These are phyloP conservation scores for Ophiosphaerella herpotricha DNA, from an alignment of 2,329 filamentous ascomycete genomes.

Conservation along the genomic window DNA sequence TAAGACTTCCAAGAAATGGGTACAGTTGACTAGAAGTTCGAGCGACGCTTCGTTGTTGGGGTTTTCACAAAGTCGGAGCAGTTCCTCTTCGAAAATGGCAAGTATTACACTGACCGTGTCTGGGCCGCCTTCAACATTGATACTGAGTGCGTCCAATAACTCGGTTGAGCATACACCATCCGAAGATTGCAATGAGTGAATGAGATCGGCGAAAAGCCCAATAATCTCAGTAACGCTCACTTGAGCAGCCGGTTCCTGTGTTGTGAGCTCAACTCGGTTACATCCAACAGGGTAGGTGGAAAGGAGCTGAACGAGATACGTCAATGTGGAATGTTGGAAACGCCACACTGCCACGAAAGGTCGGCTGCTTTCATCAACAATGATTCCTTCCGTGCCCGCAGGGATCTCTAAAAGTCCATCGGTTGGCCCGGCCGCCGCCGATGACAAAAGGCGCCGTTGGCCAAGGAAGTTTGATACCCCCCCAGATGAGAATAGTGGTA, in stretches of 20 bases:
- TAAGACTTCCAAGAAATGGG: conserved; percentile 78
- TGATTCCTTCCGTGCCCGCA: conserved; percentile 68
- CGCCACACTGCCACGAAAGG: conserved; percentile 77
- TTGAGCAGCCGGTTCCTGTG: conserved; percentile 54
- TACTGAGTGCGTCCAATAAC: conserved; percentile 34
- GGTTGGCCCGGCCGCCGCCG: conserved; percentile 7
- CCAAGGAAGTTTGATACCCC: conserved; percentile 20
- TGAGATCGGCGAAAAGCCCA: conserved; percentile 71
- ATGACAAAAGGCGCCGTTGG: conserved; percentile 30
- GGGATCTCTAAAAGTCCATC: conserved; percentile 64
- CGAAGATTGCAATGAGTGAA: conserved; percentile 51
- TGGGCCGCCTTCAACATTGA: conserved; percentile 56
- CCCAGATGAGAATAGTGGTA: conserved; percentile 64
- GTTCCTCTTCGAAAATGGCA: conserved; percentile 77
- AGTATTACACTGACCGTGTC: conserved; percentile 84
- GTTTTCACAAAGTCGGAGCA: conserved; percentile 54
- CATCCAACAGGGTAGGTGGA: conserved; percentile 68
- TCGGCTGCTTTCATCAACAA: conserved; percentile 73
- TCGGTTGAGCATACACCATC: conserved; percentile 33
- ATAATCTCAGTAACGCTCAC: conserved; percentile 76
- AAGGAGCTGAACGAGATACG: conserved; percentile 76
- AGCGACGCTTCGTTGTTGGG: conserved; percentile 67
- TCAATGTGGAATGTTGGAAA: conserved; percentile 76
- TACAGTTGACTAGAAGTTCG: conserved; percentile 72
- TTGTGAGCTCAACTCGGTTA: conserved; percentile 54